Base-by-base conservation (phyloP, 345 rosid genomes). In the Salix dunnii region DNA sequence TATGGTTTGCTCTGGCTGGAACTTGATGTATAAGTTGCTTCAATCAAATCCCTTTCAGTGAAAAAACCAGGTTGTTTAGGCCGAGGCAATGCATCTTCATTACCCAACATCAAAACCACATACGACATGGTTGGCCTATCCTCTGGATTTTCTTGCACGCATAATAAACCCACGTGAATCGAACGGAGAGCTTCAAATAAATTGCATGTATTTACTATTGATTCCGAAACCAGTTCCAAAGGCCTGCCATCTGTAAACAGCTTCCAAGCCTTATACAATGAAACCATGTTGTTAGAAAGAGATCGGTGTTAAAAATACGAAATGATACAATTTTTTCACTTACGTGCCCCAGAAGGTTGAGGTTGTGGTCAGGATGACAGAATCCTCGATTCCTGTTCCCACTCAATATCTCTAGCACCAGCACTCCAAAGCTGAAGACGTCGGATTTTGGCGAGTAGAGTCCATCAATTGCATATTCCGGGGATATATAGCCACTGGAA, bases 71-170 rank as follows among this genome's bases (percentile, higher is more conserved):
- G 88, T 72, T 82, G 79, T 46, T 79, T 80, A 2, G 86, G 86
- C 2, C 76, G 35, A 10, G 82, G 86, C 80, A 87, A 64, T 8
- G 6, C 48, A 40, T 48, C 71, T 36, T 40, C 71, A 36, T 48
- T 40, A 17, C 35, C 48, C 76, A 87, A 62, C 88, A 85, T 85
- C 72, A 87, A 76, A 42, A 77, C 75, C 33, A 82, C 87, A 0
- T 81, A 67, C 8, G 80, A 61, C 86, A 87, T 80, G 77, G 67
- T 78, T 12, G 87, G 88, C 79, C 88, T 81, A 65, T 85, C 85
- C 51, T 83, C 79, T 0, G 81, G 87, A 70, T 16, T 51, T 0
- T 81, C 85, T 23, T 87, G 88, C 61, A 87, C 83, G n/a, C 90
- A 82, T 8, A 85, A 77, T 38, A 87, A 75, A 67, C 87, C 69